Percentiles rank a stretch among this genome's conserved stretches.
phyloP scores from a whole-genome alignment of 225 moss, liverwort and hornwort species.

The Polytrichum commune region DNA sequence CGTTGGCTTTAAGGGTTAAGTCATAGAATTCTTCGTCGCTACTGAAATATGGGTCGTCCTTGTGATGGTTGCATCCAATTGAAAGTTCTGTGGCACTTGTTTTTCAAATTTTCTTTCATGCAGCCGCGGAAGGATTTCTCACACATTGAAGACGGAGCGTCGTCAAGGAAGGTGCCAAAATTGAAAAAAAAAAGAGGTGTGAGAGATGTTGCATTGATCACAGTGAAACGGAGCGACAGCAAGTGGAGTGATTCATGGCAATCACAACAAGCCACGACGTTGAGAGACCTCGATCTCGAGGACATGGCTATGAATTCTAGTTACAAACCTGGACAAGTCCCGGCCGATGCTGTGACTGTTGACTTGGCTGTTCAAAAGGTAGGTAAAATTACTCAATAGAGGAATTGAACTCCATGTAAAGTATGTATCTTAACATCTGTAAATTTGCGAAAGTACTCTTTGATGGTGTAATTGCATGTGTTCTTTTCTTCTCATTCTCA shows the following conservation, averaged over 20 bases:
- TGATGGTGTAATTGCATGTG: no score
- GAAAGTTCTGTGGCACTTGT: neutral
- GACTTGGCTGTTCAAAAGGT: slow-evolving; percentile 52
- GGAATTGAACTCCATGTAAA: neutral
- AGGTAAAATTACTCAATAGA: neutral
- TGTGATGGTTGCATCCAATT: neutral
- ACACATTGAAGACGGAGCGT: slow-evolving; percentile 21
- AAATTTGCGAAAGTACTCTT: no score
- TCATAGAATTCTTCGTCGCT: neutral
- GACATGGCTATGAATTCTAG: slow-evolving; percentile 30
- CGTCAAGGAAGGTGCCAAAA: slow-evolving; percentile 19
- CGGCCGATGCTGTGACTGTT: slow-evolving; percentile 37
- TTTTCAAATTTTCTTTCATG: neutral
- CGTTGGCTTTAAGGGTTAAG: neutral
- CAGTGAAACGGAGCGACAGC: slow-evolving; percentile 49
- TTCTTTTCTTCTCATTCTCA: no score
- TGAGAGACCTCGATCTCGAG: slow-evolving; percentile 39
- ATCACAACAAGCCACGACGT: slow-evolving; percentile 46
- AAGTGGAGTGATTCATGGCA: slow-evolving; percentile 59
- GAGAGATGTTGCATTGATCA: slow-evolving; percentile 26
- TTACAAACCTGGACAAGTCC: slow-evolving; percentile 20
- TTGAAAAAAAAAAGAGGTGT: slow-evolving; percentile 13
- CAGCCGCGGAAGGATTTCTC: slow-evolving; percentile 40
- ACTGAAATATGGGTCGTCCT: neutral
- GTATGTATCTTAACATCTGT: no score